phyloP scores from a whole-genome alignment of 148 eudicot species.

The Diospyros kaki region DNA sequence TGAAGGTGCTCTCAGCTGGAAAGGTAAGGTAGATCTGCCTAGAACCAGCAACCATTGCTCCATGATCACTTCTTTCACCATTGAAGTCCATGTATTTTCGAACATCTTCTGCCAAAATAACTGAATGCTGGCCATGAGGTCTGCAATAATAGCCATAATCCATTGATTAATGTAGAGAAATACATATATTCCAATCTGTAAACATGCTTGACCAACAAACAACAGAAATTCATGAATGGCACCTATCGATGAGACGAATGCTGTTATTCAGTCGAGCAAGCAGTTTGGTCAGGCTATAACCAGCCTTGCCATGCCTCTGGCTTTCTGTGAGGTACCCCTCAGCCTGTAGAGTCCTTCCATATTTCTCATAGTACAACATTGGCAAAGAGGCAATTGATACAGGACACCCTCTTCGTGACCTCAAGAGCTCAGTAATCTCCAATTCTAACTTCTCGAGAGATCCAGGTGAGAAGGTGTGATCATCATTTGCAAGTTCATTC shows the following conservation, averaged over 20 bases:
- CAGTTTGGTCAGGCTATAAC: constrained; percentile 58
- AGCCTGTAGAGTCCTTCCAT: constrained; percentile 47
- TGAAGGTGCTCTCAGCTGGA: constrained; percentile 55
- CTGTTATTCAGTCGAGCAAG: constrained; percentile 48
- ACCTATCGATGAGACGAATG: constrained; percentile 56
- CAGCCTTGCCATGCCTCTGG: constrained; percentile 60
- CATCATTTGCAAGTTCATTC: constrained; percentile 39
- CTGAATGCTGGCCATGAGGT: constrained; percentile 64
- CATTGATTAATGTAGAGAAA: neutral
- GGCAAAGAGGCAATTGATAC: constrained; percentile 60
- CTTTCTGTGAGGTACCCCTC: constrained; percentile 65
- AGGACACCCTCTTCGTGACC: constrained; percentile 40
- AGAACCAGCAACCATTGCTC: constrained; percentile 40
- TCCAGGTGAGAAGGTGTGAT: constrained; percentile 22
- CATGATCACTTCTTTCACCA: constrained; percentile 39
- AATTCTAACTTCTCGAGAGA: constrained; percentile 40
- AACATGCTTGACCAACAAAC: neutral
- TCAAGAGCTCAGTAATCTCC: constrained; percentile 47
- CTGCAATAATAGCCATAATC: constrained; percentile 17
- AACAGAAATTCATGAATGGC: neutral
- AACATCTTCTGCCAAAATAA: constrained; percentile 51
- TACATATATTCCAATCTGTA: neutral
- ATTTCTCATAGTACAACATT: constrained; percentile 51
- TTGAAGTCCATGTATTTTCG: constrained; percentile 31
- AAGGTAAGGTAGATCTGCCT: constrained; percentile 64